Conservation (phyloP, 352 stramenopile genomes). For the Paralagenidium karlingii region DNA sequence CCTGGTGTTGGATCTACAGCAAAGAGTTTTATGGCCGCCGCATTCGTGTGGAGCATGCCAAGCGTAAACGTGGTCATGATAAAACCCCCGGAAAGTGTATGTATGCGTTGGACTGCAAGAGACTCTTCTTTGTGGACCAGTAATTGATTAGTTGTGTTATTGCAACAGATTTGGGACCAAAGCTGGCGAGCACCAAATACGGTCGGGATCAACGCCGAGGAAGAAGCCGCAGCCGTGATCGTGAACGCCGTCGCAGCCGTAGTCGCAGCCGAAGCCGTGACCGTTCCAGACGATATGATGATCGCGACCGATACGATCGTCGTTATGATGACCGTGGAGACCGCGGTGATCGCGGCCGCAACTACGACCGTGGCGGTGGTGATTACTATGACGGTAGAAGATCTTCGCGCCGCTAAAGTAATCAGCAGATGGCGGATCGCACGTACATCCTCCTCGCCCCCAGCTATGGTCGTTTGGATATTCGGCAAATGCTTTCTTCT, state of each 20-base stretch:
- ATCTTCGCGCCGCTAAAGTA: slow-evolving; percentile 1
- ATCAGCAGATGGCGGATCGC: slow-evolving; percentile 2
- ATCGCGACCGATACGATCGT: slow-evolving; percentile 34
- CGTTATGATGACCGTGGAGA: slow-evolving; percentile 24
- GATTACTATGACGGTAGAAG: slow-evolving; percentile 14
- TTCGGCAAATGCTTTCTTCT: too few species aligned
- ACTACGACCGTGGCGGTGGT: slow-evolving; percentile 11
- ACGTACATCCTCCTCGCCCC: slow-evolving; percentile 4
- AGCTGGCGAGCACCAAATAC: slow-evolving; percentile 64
- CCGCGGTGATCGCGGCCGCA: slow-evolving; percentile 28
- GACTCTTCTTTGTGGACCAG: background rate
- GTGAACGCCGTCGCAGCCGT: slow-evolving; percentile 17
- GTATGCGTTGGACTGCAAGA: slow-evolving; percentile 2
- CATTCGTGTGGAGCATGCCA: slow-evolving; percentile 70
- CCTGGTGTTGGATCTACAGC: slow-evolving; percentile 10
- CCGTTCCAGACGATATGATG: slow-evolving; percentile 27
- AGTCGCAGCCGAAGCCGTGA: slow-evolving; percentile 8
- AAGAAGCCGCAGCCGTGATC: slow-evolving; percentile 30
- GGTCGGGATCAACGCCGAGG: slow-evolving; percentile 14
- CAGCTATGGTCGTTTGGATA: background rate
- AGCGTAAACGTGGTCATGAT: slow-evolving; percentile 64
- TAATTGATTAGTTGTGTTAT: too few species aligned
- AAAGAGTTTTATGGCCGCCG: slow-evolving; percentile 61
- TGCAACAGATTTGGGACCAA: slow-evolving; percentile 53
- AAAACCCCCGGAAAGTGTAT: slow-evolving; percentile 79